Evolutionary conservation across 768 basidiomycete genomes (phyloP).

Genomic region (Boletus rufocinnamomeus): DNA sequence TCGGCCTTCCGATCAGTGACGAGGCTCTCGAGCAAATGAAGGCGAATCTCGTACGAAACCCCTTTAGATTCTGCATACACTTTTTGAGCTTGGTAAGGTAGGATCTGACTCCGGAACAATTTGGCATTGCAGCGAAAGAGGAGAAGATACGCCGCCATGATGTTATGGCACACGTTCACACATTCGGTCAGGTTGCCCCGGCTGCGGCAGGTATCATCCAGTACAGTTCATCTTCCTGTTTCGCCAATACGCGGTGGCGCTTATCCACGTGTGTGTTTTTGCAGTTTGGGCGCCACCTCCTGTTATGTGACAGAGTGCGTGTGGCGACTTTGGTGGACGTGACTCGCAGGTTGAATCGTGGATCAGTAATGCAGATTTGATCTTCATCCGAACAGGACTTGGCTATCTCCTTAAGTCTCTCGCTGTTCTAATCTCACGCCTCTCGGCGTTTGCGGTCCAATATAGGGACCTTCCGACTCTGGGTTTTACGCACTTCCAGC

Average conservation of each 20-base stretch:
- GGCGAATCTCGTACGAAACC: conserved; percentile 68
- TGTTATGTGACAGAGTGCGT: conserved; percentile 98
- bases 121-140: conserved; percentile 87
- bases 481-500: conserved; percentile 99
- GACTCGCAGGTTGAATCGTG: conserved; percentile 16
- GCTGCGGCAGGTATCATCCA: conserved; percentile 97
- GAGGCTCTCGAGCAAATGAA: conserved; percentile 95
- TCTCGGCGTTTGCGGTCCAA: conserved; percentile 80
- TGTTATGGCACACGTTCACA: conserved; percentile 99
- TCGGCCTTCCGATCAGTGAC: conserved; percentile 87
- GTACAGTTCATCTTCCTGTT: conserved; percentile 43
- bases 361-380: conserved; percentile 92
- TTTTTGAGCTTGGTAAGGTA: conserved; percentile 34
- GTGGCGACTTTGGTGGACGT: conserved; percentile 7
- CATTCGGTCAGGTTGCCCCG: conserved; percentile 91
- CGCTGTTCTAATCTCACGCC: conserved; percentile 85
- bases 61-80: neutral
- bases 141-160: conserved; percentile 98
- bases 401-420: conserved; percentile 84
- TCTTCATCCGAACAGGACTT: conserved; percentile 90
- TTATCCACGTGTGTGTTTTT: conserved; percentile 14
- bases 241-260: conserved; percentile 9
- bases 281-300: conserved; percentile 91
- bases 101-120: conserved; percentile 86
- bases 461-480: conserved; percentile 90